Conservation (phyloP, 176 grass and related monocot species). For the Phoenix dactylifera region DNA sequence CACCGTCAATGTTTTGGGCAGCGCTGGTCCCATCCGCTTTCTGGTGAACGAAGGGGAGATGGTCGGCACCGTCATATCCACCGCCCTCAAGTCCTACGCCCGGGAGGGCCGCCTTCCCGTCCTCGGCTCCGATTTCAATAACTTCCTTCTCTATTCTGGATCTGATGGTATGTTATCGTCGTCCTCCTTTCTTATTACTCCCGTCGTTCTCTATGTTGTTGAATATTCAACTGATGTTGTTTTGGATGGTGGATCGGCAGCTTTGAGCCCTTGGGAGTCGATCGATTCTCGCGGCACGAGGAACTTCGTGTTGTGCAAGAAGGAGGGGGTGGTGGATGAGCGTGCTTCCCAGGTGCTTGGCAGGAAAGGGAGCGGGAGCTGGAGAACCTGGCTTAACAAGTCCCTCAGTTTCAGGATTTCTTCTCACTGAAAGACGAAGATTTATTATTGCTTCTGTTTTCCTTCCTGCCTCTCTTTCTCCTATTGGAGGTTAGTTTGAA, state of each 20-base stretch:
- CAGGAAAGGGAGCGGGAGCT: conserved; percentile 30
- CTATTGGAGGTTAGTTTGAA: too few relatives aligned
- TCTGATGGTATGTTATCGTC: conserved; percentile 39
- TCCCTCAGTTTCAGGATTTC: conserved; percentile 51
- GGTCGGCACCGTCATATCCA: conserved; percentile 28
- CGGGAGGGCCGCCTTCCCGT: conserved; percentile 59
- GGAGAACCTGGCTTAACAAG: conserved; percentile 52
- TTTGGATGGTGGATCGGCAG: conserved; percentile 9
- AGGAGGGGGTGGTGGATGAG: conserved; percentile 6
- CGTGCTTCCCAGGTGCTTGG: conserved; percentile 2
- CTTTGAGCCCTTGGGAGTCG: conserved; percentile 30
- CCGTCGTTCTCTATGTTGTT: background rate
- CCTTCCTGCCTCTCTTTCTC: too few relatives aligned
- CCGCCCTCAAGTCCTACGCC: conserved; percentile 46
- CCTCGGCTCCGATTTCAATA: conserved; percentile 34
- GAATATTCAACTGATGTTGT: background rate
- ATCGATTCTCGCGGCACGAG: conserved; percentile 47
- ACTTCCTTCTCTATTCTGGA: conserved; percentile 56
- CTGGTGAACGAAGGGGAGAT: conserved; percentile 53
- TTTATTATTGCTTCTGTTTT: too few relatives aligned
- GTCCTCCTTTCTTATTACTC: too few relatives aligned
- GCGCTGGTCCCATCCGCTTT: conserved; percentile 64
- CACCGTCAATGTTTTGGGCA: conserved; percentile 65
- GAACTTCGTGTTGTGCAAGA: conserved; percentile 61
- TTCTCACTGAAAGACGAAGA: too few relatives aligned